Conservation (phyloP, 2,329 filamentous ascomycete species). For the Colletotrichum higginsianum region DNA sequence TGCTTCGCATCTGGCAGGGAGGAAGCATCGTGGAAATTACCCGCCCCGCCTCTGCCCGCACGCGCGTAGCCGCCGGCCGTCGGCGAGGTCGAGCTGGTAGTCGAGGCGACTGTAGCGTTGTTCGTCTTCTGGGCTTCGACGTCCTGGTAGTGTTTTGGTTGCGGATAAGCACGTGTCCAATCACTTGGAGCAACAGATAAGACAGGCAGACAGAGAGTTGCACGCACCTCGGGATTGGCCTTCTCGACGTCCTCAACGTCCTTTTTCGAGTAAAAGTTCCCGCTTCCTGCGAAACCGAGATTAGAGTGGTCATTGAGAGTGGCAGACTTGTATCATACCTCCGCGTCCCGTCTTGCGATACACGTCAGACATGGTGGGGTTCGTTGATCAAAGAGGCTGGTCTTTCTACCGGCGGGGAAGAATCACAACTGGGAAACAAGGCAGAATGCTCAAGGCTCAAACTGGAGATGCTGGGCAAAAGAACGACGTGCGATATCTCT, state of each 20-base stretch:
- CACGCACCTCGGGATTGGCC: slow-evolving; percentile 43
- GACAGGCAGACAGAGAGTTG: background rate
- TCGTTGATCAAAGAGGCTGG: background rate
- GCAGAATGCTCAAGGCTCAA: background rate
- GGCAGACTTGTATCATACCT: slow-evolving; percentile 58
- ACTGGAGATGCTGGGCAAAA: background rate
- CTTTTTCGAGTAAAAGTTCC: slow-evolving; percentile 71
- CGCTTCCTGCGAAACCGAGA: slow-evolving; percentile 46
- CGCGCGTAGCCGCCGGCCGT: slow-evolving; percentile 52
- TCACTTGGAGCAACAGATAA: background rate
- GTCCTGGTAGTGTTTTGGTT: slow-evolving; percentile 45
- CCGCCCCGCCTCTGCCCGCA: slow-evolving; percentile 73
- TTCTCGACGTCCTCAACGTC: slow-evolving; percentile 63
- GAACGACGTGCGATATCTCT: slow-evolving; percentile 2
- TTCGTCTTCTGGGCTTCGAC: slow-evolving; percentile 51
- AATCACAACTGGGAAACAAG: background rate
- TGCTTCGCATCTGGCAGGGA: slow-evolving; percentile 52
- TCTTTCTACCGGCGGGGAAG: background rate
- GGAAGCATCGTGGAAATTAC: slow-evolving; percentile 67
- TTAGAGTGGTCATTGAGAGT: background rate
- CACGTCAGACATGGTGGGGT: slow-evolving; percentile 53
- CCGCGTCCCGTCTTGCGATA: slow-evolving; percentile 71
- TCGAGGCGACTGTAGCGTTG: slow-evolving; percentile 41
- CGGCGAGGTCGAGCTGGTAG: slow-evolving; percentile 45
- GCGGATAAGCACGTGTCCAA: slow-evolving; percentile 2